phyloP scores from a whole-genome alignment of 176 grass and related monocot genomes.

The Cymbopogon citratus region DNA sequence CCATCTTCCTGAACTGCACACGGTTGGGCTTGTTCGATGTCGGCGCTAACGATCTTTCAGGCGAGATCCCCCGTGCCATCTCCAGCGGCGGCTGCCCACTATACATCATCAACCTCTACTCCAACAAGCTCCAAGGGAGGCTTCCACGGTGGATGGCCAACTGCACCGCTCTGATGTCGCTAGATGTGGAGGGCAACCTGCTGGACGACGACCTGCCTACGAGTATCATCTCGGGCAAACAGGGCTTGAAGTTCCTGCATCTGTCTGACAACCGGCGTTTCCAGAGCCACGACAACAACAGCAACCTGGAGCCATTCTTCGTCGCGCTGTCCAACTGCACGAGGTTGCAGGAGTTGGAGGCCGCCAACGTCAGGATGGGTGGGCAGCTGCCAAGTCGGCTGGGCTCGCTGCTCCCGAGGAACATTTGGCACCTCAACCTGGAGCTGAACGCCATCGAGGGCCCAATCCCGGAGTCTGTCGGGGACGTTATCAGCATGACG shows the following conservation, averaged over 20 bases:
- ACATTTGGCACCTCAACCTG: slow-evolving; percentile 38
- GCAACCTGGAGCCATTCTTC: slow-evolving; percentile 61
- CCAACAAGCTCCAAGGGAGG: slow-evolving; percentile 40
- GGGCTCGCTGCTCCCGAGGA: slow-evolving; percentile 11
- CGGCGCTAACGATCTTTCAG: slow-evolving; percentile 36
- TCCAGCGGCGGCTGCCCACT: background rate
- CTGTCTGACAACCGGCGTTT: too few species aligned
- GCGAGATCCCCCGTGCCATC: slow-evolving; percentile 35
- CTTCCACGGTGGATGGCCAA: slow-evolving; percentile 73
- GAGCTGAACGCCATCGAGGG: slow-evolving; percentile 63
- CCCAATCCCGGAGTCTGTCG: slow-evolving; percentile 47
- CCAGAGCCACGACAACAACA: too few species aligned
- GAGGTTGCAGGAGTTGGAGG: slow-evolving; percentile 36
- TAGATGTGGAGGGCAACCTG: too few species aligned
- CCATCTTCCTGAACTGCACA: slow-evolving; percentile 55
- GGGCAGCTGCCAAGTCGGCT: slow-evolving; percentile 39
- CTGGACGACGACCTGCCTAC: too few species aligned
- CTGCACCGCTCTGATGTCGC: background rate
- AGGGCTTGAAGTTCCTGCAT: too few species aligned
- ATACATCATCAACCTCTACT: slow-evolving; percentile 45
- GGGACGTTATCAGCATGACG: slow-evolving; percentile 52
- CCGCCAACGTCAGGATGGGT: slow-evolving; percentile 31
- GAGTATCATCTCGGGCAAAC: too few species aligned
- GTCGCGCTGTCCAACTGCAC: slow-evolving; percentile 52
- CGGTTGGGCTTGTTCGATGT: slow-evolving; percentile 9